phyloP scores from a whole-genome alignment of 2,329 filamentous ascomycete species.

The Trichoderma sp. region DNA sequence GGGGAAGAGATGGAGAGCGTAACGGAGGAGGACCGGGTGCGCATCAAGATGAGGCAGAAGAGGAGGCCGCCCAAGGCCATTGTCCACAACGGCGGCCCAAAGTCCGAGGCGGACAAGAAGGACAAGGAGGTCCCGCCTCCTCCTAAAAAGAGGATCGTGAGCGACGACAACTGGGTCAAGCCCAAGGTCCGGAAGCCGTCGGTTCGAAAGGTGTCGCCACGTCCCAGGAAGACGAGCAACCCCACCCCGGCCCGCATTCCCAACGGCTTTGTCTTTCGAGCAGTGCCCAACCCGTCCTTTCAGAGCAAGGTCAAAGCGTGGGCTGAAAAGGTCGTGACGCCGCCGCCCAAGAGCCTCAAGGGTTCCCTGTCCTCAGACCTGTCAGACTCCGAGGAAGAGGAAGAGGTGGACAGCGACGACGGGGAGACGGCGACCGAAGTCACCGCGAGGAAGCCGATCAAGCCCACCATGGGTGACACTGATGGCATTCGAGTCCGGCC shows the following conservation, averaged over 20 bases:
- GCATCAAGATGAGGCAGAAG: conserved; percentile 58
- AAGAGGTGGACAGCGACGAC: conserved; percentile 36
- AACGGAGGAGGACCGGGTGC: conserved; percentile 61
- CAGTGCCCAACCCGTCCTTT: conserved; percentile 57
- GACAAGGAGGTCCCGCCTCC: conserved; percentile 50
- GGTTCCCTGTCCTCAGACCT: conserved; percentile 28
- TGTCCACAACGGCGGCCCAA: conserved; percentile 29
- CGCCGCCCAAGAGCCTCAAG: conserved; percentile 44
- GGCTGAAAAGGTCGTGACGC: conserved; percentile 58
- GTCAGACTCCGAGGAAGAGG: conserved; percentile 33
- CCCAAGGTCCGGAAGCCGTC: conserved; percentile 56
- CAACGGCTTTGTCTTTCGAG: conserved; percentile 59
- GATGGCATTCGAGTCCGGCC: conserved; percentile 52
- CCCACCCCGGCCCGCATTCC: conserved; percentile 48
- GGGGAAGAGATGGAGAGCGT: conserved; percentile 61
- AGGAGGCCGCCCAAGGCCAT: conserved; percentile 40
- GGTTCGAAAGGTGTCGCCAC: conserved; percentile 47
- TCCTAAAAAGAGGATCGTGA: conserved; percentile 89
- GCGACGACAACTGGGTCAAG: conserved; percentile 86
- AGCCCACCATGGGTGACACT: conserved; percentile 37
- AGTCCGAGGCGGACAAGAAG: conserved; percentile 26
- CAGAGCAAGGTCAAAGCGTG: conserved; percentile 64
- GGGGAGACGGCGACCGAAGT: conserved; percentile 37
- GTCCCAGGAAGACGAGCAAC: conserved; percentile 37
- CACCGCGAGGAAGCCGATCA: conserved; percentile 34